Percentiles rank a stretch among this genome's conserved stretches.
phyloP scores from a whole-genome alignment of 1,284 basidiomycete genomes.

The Moesziomyces aphidis region DNA sequence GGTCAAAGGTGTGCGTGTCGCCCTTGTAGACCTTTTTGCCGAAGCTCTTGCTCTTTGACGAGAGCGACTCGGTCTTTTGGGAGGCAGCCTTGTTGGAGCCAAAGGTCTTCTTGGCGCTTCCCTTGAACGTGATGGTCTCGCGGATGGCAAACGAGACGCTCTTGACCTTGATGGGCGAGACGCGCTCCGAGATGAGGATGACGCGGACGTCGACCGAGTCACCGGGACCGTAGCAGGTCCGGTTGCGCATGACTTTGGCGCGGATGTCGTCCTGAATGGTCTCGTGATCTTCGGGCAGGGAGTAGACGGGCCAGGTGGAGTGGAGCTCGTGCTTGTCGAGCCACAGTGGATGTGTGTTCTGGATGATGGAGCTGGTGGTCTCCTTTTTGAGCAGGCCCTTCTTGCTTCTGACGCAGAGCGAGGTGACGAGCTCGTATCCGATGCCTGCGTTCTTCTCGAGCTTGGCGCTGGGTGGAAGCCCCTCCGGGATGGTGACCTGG shows the following conservation, averaged over 20 bases:
- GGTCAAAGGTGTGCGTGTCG: conserved; percentile 61
- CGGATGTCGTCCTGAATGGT: conserved; percentile 44
- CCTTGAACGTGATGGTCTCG: conserved; percentile 63
- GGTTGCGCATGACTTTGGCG: conserved; percentile 54
- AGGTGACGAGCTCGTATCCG: conserved; percentile 63
- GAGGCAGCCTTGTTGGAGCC: conserved; percentile 41
- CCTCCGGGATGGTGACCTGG: conserved; percentile 59
- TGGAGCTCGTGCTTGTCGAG: conserved; percentile 67
- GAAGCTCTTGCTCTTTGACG: conserved; percentile 53
- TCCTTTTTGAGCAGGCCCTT: conserved; percentile 56
- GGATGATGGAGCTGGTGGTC: conserved; percentile 54
- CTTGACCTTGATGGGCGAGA: conserved; percentile 61
- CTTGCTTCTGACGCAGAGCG: conserved; percentile 56
- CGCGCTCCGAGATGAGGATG: conserved; percentile 49
- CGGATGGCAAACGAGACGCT: conserved; percentile 53
- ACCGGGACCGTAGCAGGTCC: conserved; percentile 58
- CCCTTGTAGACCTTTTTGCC: conserved; percentile 65
- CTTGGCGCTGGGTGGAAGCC: conserved; percentile 60
- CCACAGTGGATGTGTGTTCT: conserved; percentile 56
- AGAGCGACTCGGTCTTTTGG: conserved; percentile 56
- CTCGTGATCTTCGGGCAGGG: conserved; percentile 53
- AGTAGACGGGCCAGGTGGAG: conserved; percentile 64
- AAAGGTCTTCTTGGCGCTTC: conserved; percentile 42
- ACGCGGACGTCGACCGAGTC: conserved; percentile 57
- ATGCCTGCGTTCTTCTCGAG: conserved; percentile 63